Evolutionary conservation across 1,139 yeast genomes (phyloP), one percentile per base, ranked within the genome.

Genomic region (Zhuliangozyma blackwelliae): DNA sequence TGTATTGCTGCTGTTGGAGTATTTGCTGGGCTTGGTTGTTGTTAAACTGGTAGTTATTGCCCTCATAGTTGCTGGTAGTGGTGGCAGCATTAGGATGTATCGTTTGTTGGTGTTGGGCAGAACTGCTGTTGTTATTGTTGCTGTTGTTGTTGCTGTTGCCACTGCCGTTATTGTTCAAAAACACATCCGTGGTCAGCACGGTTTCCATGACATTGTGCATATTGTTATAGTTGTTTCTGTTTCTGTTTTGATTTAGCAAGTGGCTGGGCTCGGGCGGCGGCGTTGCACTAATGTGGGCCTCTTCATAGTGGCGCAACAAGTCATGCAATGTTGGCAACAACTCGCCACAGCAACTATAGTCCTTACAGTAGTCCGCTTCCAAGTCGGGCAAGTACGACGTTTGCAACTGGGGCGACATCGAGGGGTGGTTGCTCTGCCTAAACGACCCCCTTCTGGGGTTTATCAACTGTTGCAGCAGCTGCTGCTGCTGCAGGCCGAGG

Each of bases 341-440:
- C 57, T 86, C 84, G 25, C 97, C 98, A 65, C 98, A 92, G 61
- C 98, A 92, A 41, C 90, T 81, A 62, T 92, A 92, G 64, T 92
- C 98, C 59, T 86, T 87, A 61, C 98, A 92, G 61, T 90, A 92
- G 59, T 90, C 90, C 9, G 96, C 96, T 62, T 92, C 98, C 43
- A 92, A 69, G 53, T 87, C 86, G 11, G 97, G 97, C 47, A 90
- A 70, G 57, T 88, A 89, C 5, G 92, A 79, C 7, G 90, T 77
- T 55, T 79, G 79, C 35, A 69, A 63, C 31, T 89, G 83, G 35
- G 89, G 86, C 27, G 85, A 79, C 62, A 78, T 65, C 29, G 39
- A 37, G 26, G 45, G 41, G 25, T 40, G 46, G 16, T 26, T 27
- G 9, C 33, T 21, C 4, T 42, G 36, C 33, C 74, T 61, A 44